These are phyloP conservation scores for Umbilicus rupestris DNA, from an alignment of 164 flowering plant species.

Conservation along the genomic window DNA sequence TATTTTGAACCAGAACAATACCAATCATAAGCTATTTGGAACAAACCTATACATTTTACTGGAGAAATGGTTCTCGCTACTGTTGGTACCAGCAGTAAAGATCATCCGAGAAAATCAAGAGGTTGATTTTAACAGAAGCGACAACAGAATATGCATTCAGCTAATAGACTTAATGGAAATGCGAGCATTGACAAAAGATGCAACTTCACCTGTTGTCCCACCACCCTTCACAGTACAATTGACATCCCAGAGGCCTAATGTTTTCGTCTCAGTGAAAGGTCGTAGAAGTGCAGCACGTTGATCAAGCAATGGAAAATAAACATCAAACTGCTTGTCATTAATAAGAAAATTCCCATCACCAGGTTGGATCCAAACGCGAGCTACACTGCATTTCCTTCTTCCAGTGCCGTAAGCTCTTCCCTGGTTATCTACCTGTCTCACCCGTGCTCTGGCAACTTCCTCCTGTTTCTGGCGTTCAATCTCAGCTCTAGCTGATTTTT, in stretches of 20 bases:
- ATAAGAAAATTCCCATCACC: slow-evolving; percentile 76
- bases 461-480: slow-evolving; percentile 81
- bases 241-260: slow-evolving; percentile 89
- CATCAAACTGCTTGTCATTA: slow-evolving; percentile 80
- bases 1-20: background rate
- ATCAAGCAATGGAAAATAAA: slow-evolving; percentile 83
- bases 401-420: slow-evolving; percentile 99
- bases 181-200: background rate
- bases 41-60: background rate
- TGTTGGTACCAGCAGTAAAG: background rate
- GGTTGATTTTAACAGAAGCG: background rate
- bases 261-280: slow-evolving; percentile 84
- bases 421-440: slow-evolving; percentile 73
- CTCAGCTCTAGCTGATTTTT: slow-evolving; percentile 51
- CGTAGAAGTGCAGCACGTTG: slow-evolving; percentile 85
- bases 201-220: slow-evolving; percentile 55
- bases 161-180: background rate
- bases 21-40: background rate
- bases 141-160: background rate
- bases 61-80: background rate
- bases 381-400: slow-evolving; percentile 86
- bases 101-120: background rate
- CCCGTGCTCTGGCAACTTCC: slow-evolving; percentile 66
- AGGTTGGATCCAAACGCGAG: slow-evolving; percentile 94
- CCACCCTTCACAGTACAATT: slow-evolving; percentile 93